Percentiles rank a stretch among this genome's conserved stretches.
phyloP scores from a whole-genome alignment of 1,284 basidiomycete species.

The Cerioporus squamosus region DNA sequence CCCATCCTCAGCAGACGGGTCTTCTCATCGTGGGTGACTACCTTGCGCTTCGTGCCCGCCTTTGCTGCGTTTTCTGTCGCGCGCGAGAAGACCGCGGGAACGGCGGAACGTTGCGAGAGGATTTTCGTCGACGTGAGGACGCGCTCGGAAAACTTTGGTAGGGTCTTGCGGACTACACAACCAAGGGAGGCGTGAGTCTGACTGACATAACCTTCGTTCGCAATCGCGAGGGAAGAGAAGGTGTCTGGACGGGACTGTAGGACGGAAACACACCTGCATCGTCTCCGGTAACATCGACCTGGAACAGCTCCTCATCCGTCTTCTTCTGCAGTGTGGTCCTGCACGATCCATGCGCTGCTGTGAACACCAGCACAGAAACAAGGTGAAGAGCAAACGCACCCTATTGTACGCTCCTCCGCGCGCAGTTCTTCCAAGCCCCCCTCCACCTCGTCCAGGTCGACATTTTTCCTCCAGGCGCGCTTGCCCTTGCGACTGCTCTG shows the following conservation, averaged over 20 bases:
- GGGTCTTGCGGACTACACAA: constrained; percentile 55
- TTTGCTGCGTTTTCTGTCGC: constrained; percentile 15
- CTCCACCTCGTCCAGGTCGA: constrained; percentile 81
- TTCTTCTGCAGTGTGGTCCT: constrained; percentile 67
- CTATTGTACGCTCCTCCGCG: constrained; percentile 77
- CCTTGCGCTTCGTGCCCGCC: constrained; percentile 41
- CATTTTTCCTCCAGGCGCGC: constrained; percentile 92
- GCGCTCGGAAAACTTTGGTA: constrained; percentile 57
- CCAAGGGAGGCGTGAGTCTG: constrained; percentile 43
- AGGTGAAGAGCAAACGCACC: constrained; percentile 50
- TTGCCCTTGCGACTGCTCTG: constrained; percentile 90
- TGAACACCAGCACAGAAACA: constrained; percentile 1
- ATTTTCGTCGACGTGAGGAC: constrained; percentile 82
- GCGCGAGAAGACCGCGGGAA: constrained; percentile 78
- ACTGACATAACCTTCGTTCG: constrained; percentile 39
- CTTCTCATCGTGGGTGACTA: constrained; percentile 68
- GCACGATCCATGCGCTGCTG: neutral
- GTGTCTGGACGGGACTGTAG: too few relatives aligned
- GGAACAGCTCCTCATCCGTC: constrained; percentile 75
- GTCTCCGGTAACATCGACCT: constrained; percentile 81
- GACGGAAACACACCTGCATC: constrained; percentile 62
- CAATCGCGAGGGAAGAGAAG: neutral
- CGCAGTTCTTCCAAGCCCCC: constrained; percentile 73
- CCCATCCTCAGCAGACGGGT: constrained; percentile 75
- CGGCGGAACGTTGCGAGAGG: constrained; percentile 81